A percentile compares a stretch with the other conserved stretches of the same genome.
phyloP scores from a whole-genome alignment of 2,329 filamentous ascomycete genomes.

The Ophiocordyceps sinensis region DNA sequence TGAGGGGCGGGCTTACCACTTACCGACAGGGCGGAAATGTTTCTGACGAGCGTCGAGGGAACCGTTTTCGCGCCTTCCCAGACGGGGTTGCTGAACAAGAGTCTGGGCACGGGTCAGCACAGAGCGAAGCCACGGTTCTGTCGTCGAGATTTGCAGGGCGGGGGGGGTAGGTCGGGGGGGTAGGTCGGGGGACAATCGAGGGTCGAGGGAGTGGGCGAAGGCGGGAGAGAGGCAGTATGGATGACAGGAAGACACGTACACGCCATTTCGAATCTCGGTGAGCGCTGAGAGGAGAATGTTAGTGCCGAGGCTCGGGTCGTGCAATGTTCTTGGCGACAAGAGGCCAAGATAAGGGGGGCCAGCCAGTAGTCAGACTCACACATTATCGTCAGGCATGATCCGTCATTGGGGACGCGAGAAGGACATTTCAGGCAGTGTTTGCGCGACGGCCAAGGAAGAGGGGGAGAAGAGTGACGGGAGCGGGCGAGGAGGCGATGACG shows the following conservation, averaged over 20 bases:
- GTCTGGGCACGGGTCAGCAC: slow-evolving; percentile 20
- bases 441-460: neutral
- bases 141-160: slow-evolving; percentile 1
- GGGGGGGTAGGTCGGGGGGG: neutral
- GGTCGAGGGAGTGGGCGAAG: neutral
- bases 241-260: slow-evolving; percentile 23
- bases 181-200: no score
- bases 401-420: slow-evolving; percentile 16
- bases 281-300: slow-evolving; percentile 27
- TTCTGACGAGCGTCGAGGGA: slow-evolving; percentile 39
- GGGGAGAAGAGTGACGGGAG: neutral
- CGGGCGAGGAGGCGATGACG: neutral
- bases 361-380: slow-evolving; percentile 17
- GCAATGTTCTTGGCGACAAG: slow-evolving; percentile 3
- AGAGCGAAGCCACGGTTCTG: neutral
- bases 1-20: slow-evolving; percentile 10
- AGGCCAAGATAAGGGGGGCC: slow-evolving; percentile 1
- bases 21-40: slow-evolving; percentile 42
- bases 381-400: slow-evolving; percentile 27
- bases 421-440: slow-evolving; percentile 16
- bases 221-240: no score
- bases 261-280: slow-evolving; percentile 34
- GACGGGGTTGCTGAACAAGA: slow-evolving; percentile 45
- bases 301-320: slow-evolving; percentile 8
- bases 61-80: slow-evolving; percentile 34